Conservation (phyloP, 208 protist species). For the Sergeia podlipaevii region DNA sequence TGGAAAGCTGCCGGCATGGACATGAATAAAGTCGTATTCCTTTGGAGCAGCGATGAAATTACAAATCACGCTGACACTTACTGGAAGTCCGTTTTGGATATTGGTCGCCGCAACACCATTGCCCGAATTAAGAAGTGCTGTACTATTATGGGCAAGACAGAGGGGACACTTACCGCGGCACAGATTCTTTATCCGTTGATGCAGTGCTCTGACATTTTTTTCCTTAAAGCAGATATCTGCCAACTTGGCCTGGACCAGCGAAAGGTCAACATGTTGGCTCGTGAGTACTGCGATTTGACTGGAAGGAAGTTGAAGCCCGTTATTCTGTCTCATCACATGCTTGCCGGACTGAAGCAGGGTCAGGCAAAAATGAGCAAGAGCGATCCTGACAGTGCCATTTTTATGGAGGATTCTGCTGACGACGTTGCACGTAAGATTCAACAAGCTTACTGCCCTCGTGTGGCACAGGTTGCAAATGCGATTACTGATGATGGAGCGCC, state of each 20-base stretch:
- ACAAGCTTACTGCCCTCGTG: conserved; percentile 93
- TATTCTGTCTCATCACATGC: conserved; percentile 99
- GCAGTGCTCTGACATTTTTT: conserved; percentile 99
- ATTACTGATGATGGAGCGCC: conserved; percentile 78
- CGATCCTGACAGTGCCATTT: conserved; percentile 98
- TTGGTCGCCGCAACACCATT: conserved; percentile 94
- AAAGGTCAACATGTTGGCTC: conserved; percentile 99
- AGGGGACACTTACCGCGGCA: conserved; percentile 95
- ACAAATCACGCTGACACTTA: conserved; percentile 93
- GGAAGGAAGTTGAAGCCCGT: conserved; percentile 94
- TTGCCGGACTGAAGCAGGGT: conserved; percentile 94
- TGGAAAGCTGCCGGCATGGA: conserved; percentile 99
- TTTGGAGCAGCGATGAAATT: conserved; percentile 98
- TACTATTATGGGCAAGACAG: conserved; percentile 98
- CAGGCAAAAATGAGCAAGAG: conserved; percentile 99
- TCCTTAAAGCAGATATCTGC: conserved; percentile 98
- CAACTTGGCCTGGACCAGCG: conserved; percentile 99
- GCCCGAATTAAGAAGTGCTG: conserved; percentile 98
- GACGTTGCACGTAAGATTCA: conserved; percentile 96
- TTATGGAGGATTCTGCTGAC: conserved; percentile 98
- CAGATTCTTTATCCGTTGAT: conserved; percentile 99
- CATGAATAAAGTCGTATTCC: conserved; percentile 95
- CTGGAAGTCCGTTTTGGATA: conserved; percentile 97
- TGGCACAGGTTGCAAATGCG: conserved; percentile 30
- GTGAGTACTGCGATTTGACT: conserved; percentile 97